Base-by-base conservation (phyloP, 768 basidiomycete species). In the Neoboletus magnificus region DNA sequence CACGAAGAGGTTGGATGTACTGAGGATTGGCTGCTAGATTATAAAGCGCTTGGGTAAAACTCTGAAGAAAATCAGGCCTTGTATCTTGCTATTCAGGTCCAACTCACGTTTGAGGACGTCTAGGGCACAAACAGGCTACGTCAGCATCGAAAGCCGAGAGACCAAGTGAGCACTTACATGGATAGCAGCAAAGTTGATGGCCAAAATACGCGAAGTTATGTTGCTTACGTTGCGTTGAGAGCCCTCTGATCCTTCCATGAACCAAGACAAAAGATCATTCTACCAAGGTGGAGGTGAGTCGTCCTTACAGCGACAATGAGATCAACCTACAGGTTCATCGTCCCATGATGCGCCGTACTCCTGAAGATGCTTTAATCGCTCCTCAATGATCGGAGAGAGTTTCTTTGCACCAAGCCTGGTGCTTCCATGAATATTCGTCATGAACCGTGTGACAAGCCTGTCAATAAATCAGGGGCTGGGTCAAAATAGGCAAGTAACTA, bases 231-330 rank as follows among this genome's bases (percentile, higher is more conserved):
- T 30, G 27, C 50, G 16, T 27, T 67, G 52, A 30, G 57, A 23
- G 36, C 56, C 50, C 1, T 56, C 32, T 1, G 66, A 66, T 7
- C 59, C 65, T 13, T 69, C 65, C 32, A 74, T 60, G 10, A 73
- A n/a, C 73, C 75, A 76, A 3, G 60, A 55, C 12, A 75, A 52
- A 46, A 74, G 44, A 52, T 76, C 73, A 30, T 66, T 64, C 74
- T 74, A 45, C 3, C 7, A 32, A 9, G 10, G 22, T 53, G 45
- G 25, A 9, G 16, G 27, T 48, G 20, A 54, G 41, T 11, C 27
- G 12, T 22, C 1, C 18, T 20, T 12, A 29, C 18, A 20, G 13
- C 3, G 16, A 35, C 3, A 29, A 22, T 9, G 10, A 36, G 22
- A 22, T 13, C 9, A 5, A 57, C 60, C 6, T 18, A 59, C 58